phyloP scores from a whole-genome alignment of 331 rosid genomes.

The Malus hybrid region DNA sequence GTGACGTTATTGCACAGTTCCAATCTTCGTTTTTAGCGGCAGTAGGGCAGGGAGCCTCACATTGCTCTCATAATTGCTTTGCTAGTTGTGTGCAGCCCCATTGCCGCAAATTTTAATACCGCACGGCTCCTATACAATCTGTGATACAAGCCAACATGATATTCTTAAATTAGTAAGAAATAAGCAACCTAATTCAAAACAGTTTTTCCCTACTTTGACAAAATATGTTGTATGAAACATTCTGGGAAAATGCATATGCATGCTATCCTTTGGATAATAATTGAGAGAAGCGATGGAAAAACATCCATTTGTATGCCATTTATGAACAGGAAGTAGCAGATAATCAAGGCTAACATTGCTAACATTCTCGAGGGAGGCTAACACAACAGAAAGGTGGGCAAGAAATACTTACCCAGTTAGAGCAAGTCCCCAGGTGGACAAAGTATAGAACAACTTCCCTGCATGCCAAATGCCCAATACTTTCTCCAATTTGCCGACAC shows the following conservation, averaged over 20 bases:
- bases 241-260: not conserved
- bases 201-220: not conserved
- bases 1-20: not conserved
- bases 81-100: slow-evolving; percentile 60
- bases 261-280: not conserved
- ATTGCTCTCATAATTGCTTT: slow-evolving; percentile 60
- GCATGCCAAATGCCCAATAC: slow-evolving; percentile 69
- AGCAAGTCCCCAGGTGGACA: slow-evolving; percentile 97
- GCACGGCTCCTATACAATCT: slow-evolving; percentile 74
- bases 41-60: slow-evolving; percentile 24
- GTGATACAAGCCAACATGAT: slow-evolving; percentile 13
- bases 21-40: not conserved
- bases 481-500: slow-evolving; percentile 61
- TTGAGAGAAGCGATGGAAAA: not conserved
- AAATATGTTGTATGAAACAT: not conserved
- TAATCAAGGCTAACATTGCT: not conserved
- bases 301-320: not conserved
- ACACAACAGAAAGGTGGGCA: not conserved
- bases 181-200: not conserved
- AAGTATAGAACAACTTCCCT: slow-evolving; percentile 65
- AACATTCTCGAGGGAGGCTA: not conserved
- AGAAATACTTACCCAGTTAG: slow-evolving; percentile 57
- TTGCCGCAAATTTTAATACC: slow-evolving; percentile 53
- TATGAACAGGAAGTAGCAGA: not conserved
- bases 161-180: not conserved